Evolutionary conservation across 495 filamentous ascomycete genomes (phyloP), one percentile per base, ranked within the genome.

Genomic region (Aspergillus ellipticus): DNA sequence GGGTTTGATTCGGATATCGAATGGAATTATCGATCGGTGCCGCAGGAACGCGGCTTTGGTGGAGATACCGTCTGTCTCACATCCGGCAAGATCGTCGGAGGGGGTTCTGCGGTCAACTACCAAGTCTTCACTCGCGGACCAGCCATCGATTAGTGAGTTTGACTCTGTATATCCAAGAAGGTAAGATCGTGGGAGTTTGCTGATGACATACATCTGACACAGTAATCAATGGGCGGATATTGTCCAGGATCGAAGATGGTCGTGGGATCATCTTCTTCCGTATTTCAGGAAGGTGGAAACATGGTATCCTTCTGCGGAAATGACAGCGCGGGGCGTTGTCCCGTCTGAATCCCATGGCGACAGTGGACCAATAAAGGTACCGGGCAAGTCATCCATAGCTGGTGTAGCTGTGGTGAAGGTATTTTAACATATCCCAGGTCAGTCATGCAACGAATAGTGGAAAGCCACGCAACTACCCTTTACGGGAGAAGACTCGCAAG

Each of bases 21-120:
- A 13, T 48, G 45, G 45, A 48, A 48, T 16, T 48, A 48, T 17
- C 45, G 45, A 2, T 48, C 45, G 13, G 45, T 48, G 24, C 45
- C 45, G 11, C 45, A 48, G 45, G 22, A 24, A 7, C 45, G 45
- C 15, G 24, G 11, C 2, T 48, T 48, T 13, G 45, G 45, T 1
- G 45, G 45, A 20, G 45, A 28, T 6, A 28, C 28, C 3, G 45
- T 48, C 22, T 28, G 28, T 10, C 45, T 48, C 21, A 48, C 45
- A 13, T 28, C 21, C 6, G 45, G 45, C 10, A 48, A 48, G 45
- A 48, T 48, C 3, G 22, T 48, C 15, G 45, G 45, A 3, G 45
- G 45, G 0, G 45, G 45, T 3, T 48, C 45, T 2, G 45, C 21
- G 3, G 45, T 48, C 4, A 48, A 48, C 9, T 48, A 48, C 16